Evolutionary conservation across 2,329 filamentous ascomycete genomes (phyloP).

Genomic region (Albophoma yamanashiensis): DNA sequence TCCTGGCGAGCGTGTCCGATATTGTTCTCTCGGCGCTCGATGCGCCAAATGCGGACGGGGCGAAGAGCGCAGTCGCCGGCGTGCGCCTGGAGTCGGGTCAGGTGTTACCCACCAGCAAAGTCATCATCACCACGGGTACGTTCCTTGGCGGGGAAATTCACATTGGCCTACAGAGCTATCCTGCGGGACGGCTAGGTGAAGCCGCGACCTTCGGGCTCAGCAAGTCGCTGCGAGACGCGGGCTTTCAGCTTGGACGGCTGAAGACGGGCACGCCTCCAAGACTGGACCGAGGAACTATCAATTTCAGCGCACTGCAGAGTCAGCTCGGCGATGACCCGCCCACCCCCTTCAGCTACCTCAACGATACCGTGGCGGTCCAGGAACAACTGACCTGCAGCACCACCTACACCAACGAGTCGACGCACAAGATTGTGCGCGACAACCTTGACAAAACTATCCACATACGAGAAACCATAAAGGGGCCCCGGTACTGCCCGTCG

Average conservation of each 20-base stretch:
- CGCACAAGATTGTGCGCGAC: conserved; percentile 73
- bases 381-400: conserved; percentile 78
- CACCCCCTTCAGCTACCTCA: conserved; percentile 83
- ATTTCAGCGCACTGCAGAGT: conserved; percentile 59
- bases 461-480: conserved; percentile 89
- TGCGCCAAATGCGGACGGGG: conserved; percentile 21
- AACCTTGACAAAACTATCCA: conserved; percentile 96
- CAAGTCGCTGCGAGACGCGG: conserved; percentile 78
- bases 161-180: conserved; percentile 75
- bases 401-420: conserved; percentile 74
- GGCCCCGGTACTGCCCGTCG: conserved; percentile 90
- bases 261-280: conserved; percentile 96
- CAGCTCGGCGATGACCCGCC: conserved; percentile 81
- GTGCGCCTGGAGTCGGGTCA: conserved; percentile 82
- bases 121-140: conserved; percentile 93
- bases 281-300: conserved; percentile 70
- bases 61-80: conserved; percentile 66
- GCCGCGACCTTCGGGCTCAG: conserved; percentile 86
- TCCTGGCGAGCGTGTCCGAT: conserved; percentile 84
- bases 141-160: conserved; percentile 96
- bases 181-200: conserved; percentile 87
- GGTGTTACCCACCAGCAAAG: conserved; percentile 65
- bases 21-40: conserved; percentile 56
- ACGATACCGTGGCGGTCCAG: conserved; percentile 64
- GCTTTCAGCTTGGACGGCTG: conserved; percentile 78